Percentiles rank a stretch among this genome's conserved stretches.
Evolutionary conservation across 495 filamentous ascomycete species (phyloP).

Genomic region (Podospora comata): DNA sequence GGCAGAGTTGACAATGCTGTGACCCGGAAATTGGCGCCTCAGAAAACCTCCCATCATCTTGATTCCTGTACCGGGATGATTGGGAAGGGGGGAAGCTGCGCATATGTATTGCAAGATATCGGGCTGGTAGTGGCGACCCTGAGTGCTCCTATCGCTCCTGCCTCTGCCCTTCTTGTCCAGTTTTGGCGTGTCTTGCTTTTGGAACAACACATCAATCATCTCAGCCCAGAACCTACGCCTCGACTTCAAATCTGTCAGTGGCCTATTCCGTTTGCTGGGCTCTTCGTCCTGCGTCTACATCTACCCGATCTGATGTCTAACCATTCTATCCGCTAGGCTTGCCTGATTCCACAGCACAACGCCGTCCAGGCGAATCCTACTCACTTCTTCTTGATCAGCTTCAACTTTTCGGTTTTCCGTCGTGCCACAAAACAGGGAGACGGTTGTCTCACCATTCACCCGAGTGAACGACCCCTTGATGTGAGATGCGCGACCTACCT

Average conservation of each 20-base stretch:
- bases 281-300: neutral
- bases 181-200: neutral
- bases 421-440: neutral
- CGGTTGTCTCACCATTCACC: neutral
- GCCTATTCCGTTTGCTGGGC: neutral
- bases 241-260: too few species aligned
- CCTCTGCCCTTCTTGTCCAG: neutral
- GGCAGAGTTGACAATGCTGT: neutral
- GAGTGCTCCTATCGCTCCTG: neutral
- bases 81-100: neutral
- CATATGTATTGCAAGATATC: neutral
- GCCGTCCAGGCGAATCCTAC: neutral
- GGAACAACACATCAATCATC: too few species aligned
- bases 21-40: neutral
- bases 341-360: neutral
- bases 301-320: neutral
- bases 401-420: neutral
- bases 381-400: neutral
- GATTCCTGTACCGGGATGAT: neutral
- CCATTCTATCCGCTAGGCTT: neutral
- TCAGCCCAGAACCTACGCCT: too few species aligned
- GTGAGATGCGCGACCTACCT: neutral
- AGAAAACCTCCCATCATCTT: neutral
- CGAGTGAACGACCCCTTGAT: neutral
- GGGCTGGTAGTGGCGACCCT: too few species aligned